A percentile compares a stretch with the other conserved stretches of the same genome.
These are phyloP conservation scores for Phytophthora multivora DNA, from an alignment of 352 stramenopile genomes.

Conservation along the genomic window DNA sequence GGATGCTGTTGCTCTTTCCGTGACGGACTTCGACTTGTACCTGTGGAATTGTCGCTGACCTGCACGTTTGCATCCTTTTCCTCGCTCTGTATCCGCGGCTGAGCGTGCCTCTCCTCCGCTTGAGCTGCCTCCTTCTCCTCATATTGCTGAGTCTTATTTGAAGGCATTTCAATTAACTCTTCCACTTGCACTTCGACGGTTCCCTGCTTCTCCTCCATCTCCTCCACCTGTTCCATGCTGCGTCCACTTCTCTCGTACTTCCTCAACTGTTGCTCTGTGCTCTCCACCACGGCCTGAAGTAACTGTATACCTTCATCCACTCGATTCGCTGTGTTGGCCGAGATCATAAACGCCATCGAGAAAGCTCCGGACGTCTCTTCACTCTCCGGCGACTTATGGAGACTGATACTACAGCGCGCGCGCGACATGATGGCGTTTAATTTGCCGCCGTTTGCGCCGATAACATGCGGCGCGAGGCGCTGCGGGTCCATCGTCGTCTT, in stretches of 20 bases:
- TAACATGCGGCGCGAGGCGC: slow-evolving; percentile 50
- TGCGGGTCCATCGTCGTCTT: slow-evolving; percentile 48
- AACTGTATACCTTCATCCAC: slow-evolving; percentile 46
- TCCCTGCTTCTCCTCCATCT: slow-evolving; percentile 1
- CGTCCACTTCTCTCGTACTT: slow-evolving; percentile 8
- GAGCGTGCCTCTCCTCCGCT: slow-evolving; percentile 37
- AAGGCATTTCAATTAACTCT: background rate
- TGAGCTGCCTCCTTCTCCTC: slow-evolving; percentile 4
- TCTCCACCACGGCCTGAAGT: slow-evolving; percentile 43
- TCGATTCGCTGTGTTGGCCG: slow-evolving; percentile 49
- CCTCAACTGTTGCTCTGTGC: slow-evolving; percentile 41
- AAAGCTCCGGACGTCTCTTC: slow-evolving; percentile 13
- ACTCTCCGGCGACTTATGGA: slow-evolving; percentile 35
- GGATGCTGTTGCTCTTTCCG: slow-evolving; percentile 12
- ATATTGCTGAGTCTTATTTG: background rate
- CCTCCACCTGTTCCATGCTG: slow-evolving; percentile 10
- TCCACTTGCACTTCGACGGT: slow-evolving; percentile 9
- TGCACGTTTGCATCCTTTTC: background rate
- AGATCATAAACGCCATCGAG: slow-evolving; percentile 60
- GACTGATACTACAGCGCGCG: slow-evolving; percentile 57
- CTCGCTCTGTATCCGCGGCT: slow-evolving; percentile 47
- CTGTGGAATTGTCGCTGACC: background rate
- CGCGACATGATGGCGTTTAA: slow-evolving; percentile 67
- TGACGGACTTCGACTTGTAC: background rate
- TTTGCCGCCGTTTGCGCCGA: slow-evolving; percentile 50